Evolutionary conservation across 2,329 filamentous ascomycete species (phyloP), one percentile per base, ranked within the genome.

Genomic region (Claviceps purpurea): DNA sequence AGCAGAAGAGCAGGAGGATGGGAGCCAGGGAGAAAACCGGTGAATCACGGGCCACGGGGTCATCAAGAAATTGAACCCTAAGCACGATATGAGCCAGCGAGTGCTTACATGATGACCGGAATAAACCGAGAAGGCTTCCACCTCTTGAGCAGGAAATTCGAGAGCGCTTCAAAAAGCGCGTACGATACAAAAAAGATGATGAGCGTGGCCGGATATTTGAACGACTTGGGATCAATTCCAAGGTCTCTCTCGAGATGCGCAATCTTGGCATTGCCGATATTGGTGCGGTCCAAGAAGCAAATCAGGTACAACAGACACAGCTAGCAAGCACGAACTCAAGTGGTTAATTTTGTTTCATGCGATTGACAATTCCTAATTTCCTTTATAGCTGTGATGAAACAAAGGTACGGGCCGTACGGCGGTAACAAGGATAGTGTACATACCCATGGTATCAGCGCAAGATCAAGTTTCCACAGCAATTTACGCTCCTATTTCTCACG

Each of bases 101-200:
- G 8, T 20, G 47, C 73, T 58, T 78, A 75, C 84, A 95, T 94
- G 62, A 94, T 94, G 34, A 77, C 71, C 2, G 89, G 85, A 52
- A 94, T 81, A 63, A 94, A 95, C 50, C 90, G 69, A 41, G 84
- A 87, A 0, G 89, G 89, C 1, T 81, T 76, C 55, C 87, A 70
- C 18, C 75, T 76, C 69, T 94, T 95, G 54, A 95, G 79, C 24
- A 95, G 68, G 47, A 91, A 72, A 64, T 95, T 94, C 55, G 87
- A 89, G 45, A 89, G 60, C 0, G 82, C 81, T 64, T 93, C 88
- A 56, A 88, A 89, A 38, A 89, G 68, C 2, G 86, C 77, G 64
- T 95, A 95, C 0, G 85, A 89, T 49, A 94, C 75, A 70, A 94
- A 95, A 71, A 95, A 95, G 59, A 95, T 84, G 38, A 85, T 87